Evolutionary conservation across 768 basidiomycete species (phyloP).

Genomic region (Suillus decipiens): DNA sequence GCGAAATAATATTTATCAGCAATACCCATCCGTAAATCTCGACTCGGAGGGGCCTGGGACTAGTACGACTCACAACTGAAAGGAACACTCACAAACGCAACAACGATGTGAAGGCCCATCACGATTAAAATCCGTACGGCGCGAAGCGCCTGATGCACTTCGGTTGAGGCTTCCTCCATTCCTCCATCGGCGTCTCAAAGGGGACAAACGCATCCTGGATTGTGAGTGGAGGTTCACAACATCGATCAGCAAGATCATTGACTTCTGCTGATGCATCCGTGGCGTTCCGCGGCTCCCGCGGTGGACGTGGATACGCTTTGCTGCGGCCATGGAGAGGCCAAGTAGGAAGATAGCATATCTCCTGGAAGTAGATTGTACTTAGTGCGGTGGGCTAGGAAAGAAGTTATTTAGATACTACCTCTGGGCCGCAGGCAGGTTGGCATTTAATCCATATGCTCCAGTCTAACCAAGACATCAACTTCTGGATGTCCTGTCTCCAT

Average conservation of each 20-base stretch:
- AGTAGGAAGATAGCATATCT: constrained; percentile 30
- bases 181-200: constrained; percentile 4
- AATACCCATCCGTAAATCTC: too few relatives aligned
- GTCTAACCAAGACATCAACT: constrained; percentile 25
- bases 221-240: background rate
- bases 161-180: constrained; percentile 26
- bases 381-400: background rate
- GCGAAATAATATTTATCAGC: too few relatives aligned
- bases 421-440: constrained; percentile 16
- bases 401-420: constrained; percentile 13
- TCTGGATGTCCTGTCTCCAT: constrained; percentile 15
- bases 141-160: constrained; percentile 19
- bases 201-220: background rate
- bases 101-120: background rate
- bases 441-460: constrained; percentile 29
- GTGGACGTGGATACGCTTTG: background rate
- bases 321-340: constrained; percentile 17
- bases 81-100: background rate
- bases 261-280: background rate
- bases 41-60: too few relatives aligned
- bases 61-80: too few relatives aligned
- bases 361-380: constrained; percentile 13
- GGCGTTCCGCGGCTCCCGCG: background rate
- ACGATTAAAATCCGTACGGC: constrained; percentile 10
- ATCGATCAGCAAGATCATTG: background rate